Base-by-base conservation (phyloP, 2,329 filamentous ascomycete genomes). In the Colletotrichum cereale region DNA sequence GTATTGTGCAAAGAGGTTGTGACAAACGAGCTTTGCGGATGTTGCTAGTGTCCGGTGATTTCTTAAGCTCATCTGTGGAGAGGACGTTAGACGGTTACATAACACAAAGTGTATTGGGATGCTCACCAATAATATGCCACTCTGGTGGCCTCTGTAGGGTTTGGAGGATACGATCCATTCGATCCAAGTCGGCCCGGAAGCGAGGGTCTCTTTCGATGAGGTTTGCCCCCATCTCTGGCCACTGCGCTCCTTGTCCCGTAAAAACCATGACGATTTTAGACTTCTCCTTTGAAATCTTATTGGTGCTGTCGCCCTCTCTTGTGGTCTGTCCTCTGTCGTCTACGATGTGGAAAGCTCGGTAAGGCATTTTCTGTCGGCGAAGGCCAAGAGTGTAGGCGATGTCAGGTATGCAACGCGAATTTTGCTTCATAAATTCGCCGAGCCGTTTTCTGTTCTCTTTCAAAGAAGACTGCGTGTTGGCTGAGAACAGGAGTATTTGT, bases 161-260 rank as follows among this genome's bases (percentile, higher is more conserved):
- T 42, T 52, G 68, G 55, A 58, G 56, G 47, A 40, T 38, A 29
- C 48, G 34, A 10, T 75, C 75, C 8, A 75, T 71, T 40, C 62
- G 31, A 5, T 63, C 50, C 21, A 77, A 60, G 26, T 47, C 58
- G 3, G 42, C 56, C 3, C 40, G 18, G 50, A 74, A 75, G n/a
- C 44, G 24, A 16, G 60, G 29, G 38, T 61, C 55, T 14, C 6
- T 11, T 2, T 40, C 10, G 14, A 81, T 56, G 14, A 82, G 73
- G 1, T 75, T 76, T 2, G 75, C 76, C 3, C 80, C 82, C 83
- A 85, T 85, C 0, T 76, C 77, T 3, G 78, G 76, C 80, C 83
- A 86, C 57, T 85, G 84, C 0, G 83, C 82, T 2, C 84, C 84
- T 66, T 86, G 84, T 8, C 84, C 84, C 0, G 82, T 85, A 74